A percentile compares a stretch with the other conserved stretches of the same genome.
phyloP scores from a whole-genome alignment of 192 early-diverging fungal genomes.

The Backusella parvicylindrica region DNA sequence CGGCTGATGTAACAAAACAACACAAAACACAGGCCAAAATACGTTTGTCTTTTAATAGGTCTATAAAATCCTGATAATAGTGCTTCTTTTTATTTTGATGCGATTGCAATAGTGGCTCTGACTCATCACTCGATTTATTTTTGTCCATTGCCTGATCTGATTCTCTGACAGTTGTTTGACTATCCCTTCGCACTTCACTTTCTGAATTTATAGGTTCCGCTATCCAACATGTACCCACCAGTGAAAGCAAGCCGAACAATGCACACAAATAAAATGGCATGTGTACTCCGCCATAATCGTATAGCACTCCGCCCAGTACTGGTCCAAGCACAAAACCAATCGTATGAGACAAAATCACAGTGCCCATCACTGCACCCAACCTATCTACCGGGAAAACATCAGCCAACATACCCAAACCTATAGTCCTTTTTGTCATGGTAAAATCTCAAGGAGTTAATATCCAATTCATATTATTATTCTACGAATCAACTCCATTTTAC shows the following conservation, averaged over 20 bases:
- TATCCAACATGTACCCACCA: slow-evolving; percentile 56
- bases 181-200: neutral
- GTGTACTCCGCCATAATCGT: slow-evolving; percentile 57
- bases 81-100: neutral
- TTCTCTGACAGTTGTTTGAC: neutral
- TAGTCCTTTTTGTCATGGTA: slow-evolving; percentile 37
- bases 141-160: neutral
- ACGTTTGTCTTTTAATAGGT: slow-evolving; percentile 38
- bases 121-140: neutral
- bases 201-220: slow-evolving; percentile 44
- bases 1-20: slow-evolving; percentile 37
- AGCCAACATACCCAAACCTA: slow-evolving; percentile 68
- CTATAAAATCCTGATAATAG: slow-evolving; percentile 5
- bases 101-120: neutral
- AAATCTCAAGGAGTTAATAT: neutral
- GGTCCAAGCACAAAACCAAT: slow-evolving; percentile 70
- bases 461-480: neutral
- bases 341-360: slow-evolving; percentile 58
- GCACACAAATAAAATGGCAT: slow-evolving; percentile 69
- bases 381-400: slow-evolving; percentile 58
- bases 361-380: slow-evolving; percentile 71
- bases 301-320: slow-evolving; percentile 59
- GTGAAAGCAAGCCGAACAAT: slow-evolving; percentile 50
- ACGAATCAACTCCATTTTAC: slow-evolving; percentile 17
- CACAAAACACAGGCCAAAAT: slow-evolving; percentile 39